Conservation (phyloP, 768 basidiomycete species). For the Chlorophyllum brunneum region DNA sequence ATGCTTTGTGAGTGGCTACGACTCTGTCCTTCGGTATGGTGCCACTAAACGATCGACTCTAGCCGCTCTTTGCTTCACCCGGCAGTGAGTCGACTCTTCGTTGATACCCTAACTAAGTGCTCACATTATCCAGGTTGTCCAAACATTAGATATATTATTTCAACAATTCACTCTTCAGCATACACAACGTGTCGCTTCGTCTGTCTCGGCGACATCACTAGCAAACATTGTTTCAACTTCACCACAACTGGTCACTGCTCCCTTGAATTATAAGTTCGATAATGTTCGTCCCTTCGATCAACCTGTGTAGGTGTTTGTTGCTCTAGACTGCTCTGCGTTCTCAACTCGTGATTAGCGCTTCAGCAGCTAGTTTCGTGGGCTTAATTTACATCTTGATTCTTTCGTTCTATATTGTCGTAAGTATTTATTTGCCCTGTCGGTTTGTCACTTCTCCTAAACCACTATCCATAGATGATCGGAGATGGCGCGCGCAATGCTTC, state of each 20-base stretch:
- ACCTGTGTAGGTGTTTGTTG: constrained; percentile 45
- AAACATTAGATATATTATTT: background rate
- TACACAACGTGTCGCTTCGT: constrained; percentile 15
- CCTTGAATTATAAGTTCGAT: constrained; percentile 42
- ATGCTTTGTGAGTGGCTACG: background rate
- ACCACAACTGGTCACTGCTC: constrained; percentile 45
- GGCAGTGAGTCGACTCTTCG: background rate
- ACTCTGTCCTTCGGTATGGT: background rate
- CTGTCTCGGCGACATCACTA: constrained; percentile 12
- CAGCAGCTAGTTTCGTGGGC: constrained; percentile 52
- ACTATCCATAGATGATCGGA: constrained; percentile 34
- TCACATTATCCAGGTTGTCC: background rate
- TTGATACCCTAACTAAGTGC: too few relatives aligned
- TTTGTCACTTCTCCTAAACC: background rate
- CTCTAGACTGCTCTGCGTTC: background rate
- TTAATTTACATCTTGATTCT: constrained; percentile 53
- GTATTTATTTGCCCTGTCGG: constrained; percentile 13
- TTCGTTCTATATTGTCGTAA: constrained; percentile 37
- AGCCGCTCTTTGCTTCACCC: background rate
- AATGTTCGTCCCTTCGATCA: constrained; percentile 60
- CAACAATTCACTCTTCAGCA: constrained; percentile 15
- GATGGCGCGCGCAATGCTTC: constrained; percentile 34
- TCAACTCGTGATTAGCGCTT: constrained; percentile 33
- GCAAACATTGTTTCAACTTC: constrained; percentile 38
- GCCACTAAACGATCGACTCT: background rate